These are phyloP conservation scores for Narthecium ossifragum DNA, from an alignment of 106 monocot genomes.

Conservation along the genomic window DNA sequence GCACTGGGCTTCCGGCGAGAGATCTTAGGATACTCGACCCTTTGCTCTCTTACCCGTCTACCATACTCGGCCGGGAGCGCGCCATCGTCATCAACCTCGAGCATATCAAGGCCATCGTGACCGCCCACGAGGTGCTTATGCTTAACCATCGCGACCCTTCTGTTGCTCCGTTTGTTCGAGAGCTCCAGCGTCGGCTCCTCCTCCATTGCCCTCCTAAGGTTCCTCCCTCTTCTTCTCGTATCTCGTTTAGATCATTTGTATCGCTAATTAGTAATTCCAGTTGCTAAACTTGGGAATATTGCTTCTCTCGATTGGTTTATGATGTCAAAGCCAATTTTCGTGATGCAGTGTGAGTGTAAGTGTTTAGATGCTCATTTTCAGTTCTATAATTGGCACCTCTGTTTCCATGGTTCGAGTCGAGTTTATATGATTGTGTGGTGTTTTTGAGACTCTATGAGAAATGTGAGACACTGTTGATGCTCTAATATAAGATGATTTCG, in stretches of 20 bases:
- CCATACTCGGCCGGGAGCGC: constrained; percentile 63
- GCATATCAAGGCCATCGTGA: constrained; percentile 61
- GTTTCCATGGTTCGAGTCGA: too few species aligned
- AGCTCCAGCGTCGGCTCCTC: constrained; percentile 42
- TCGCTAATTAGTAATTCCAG: too few species aligned
- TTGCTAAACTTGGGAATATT: too few species aligned
- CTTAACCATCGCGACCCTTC: constrained; percentile 42
- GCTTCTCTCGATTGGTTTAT: too few species aligned
- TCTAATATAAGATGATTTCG: too few species aligned
- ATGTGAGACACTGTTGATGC: too few species aligned
- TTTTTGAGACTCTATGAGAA: too few species aligned
- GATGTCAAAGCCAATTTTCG: too few species aligned
- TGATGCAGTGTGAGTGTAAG: too few species aligned
- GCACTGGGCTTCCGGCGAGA: constrained; percentile 54
- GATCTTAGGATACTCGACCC: constrained; percentile 79
- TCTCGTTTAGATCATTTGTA: background rate
- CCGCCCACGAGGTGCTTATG: constrained; percentile 61
- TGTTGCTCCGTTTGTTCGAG: constrained; percentile 41
- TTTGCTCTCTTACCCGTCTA: constrained; percentile 66
- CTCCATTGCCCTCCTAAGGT: constrained; percentile 1
- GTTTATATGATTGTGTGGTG: too few species aligned
- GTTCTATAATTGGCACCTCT: too few species aligned
- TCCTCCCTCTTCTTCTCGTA: background rate
- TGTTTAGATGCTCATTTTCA: too few species aligned
- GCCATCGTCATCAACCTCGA: constrained; percentile 74